These are phyloP conservation scores for Monosporozyma aquatica DNA, from an alignment of 805 yeast genomes.

Conservation along the genomic window DNA sequence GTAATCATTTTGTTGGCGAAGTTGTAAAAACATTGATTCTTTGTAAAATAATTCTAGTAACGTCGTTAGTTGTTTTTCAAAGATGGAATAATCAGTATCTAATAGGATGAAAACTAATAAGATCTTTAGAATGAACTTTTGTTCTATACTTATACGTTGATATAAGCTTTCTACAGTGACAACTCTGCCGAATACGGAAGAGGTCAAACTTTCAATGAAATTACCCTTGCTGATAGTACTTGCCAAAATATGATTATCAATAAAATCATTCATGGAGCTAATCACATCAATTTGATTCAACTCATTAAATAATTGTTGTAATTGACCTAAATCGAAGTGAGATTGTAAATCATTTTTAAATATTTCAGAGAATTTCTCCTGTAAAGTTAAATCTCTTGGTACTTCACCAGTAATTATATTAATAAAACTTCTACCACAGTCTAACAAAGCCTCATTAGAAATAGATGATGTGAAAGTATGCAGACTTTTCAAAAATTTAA, in stretches of 20 bases:
- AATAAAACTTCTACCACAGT: slow-evolving; percentile 31
- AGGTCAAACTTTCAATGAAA: slow-evolving; percentile 19
- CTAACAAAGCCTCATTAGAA: slow-evolving; percentile 30
- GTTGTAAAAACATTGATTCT: slow-evolving; percentile 18
- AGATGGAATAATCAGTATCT: slow-evolving; percentile 30
- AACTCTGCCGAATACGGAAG: slow-evolving; percentile 18
- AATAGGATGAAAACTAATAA: slow-evolving; percentile 31
- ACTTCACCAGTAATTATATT: slow-evolving; percentile 31
- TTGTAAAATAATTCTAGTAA: slow-evolving; percentile 22
- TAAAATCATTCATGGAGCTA: slow-evolving; percentile 31
- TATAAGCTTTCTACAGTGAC: slow-evolving; percentile 23
- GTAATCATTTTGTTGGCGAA: slow-evolving; percentile 20
- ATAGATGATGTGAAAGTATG: slow-evolving; percentile 35
- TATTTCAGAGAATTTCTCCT: slow-evolving; percentile 26
- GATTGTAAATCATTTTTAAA: slow-evolving; percentile 36
- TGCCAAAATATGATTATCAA: slow-evolving; percentile 22
- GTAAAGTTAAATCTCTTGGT: slow-evolving; percentile 27
- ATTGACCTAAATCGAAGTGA: slow-evolving; percentile 33
- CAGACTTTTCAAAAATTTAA: slow-evolving; percentile 28
- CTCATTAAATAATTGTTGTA: slow-evolving; percentile 34
- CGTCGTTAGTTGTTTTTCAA: slow-evolving; percentile 15
- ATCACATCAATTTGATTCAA: slow-evolving; percentile 34
- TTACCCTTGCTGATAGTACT: not conserved
- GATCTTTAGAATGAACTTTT: slow-evolving; percentile 28
- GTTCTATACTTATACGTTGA: slow-evolving; percentile 25